A percentile compares a stretch with the other conserved stretches of the same genome.
Evolutionary conservation across 2,329 filamentous ascomycete genomes (phyloP).

Genomic region (Westerdykella sp.): DNA sequence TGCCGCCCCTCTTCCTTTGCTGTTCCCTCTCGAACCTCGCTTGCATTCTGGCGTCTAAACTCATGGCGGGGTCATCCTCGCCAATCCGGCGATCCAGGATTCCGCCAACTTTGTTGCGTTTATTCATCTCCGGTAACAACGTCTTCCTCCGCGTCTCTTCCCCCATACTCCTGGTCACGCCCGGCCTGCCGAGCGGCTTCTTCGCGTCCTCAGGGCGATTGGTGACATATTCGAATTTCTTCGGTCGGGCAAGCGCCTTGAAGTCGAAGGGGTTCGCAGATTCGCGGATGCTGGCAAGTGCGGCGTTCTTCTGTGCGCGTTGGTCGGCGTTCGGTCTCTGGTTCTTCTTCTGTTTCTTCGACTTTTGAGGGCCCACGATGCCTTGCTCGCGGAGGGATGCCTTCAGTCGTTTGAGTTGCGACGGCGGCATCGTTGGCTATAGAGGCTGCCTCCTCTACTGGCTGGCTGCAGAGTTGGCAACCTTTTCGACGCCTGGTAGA

Average conservation of each 20-base stretch:
- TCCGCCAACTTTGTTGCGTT: slow-evolving; percentile 83
- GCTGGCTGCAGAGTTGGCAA: no score
- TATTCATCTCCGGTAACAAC: slow-evolving; percentile 81
- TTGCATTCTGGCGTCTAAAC: slow-evolving; percentile 83
- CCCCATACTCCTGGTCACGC: slow-evolving; percentile 74
- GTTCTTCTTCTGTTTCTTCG: slow-evolving; percentile 82
- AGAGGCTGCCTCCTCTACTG: no score
- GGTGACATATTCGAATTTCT: slow-evolving; percentile 80
- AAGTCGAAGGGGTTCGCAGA: slow-evolving; percentile 98
- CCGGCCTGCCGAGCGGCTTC: slow-evolving; percentile 65
- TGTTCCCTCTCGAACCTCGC: slow-evolving; percentile 88
- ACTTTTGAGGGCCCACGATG: slow-evolving; percentile 83
- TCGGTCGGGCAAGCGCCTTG: slow-evolving; percentile 68
- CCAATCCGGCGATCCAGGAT: slow-evolving; percentile 91
- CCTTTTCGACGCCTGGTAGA: neutral
- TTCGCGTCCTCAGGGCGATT: slow-evolving; percentile 50
- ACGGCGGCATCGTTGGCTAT: slow-evolving; percentile 67
- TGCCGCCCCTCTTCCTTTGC: slow-evolving; percentile 69
- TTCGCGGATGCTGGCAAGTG: slow-evolving; percentile 81
- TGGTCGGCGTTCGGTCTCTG: slow-evolving; percentile 64
- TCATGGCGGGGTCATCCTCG: slow-evolving; percentile 91
- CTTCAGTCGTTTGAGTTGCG: slow-evolving; percentile 94
- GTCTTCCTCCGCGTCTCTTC: slow-evolving; percentile 83
- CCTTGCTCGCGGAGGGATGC: slow-evolving; percentile 83
- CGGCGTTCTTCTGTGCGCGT: slow-evolving; percentile 67